phyloP scores from a whole-genome alignment of 2,329 filamentous ascomycete species.

The Clathrospora elynae region DNA sequence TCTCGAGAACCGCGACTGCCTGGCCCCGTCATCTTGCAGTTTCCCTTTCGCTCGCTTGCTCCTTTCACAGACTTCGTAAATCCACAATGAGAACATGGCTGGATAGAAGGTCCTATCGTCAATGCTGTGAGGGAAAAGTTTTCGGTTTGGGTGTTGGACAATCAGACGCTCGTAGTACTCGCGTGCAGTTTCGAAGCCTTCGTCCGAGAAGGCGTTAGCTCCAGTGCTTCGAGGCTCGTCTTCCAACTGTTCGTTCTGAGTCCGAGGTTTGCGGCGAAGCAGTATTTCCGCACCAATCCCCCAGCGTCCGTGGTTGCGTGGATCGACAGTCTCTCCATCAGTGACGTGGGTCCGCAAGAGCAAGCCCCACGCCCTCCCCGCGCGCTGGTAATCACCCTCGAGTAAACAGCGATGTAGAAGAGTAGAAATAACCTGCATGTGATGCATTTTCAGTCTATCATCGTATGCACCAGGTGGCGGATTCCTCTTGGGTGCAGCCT shows the following conservation, averaged over 20 bases:
- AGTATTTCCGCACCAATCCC: conserved; percentile 83
- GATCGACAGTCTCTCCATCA: conserved; percentile 64
- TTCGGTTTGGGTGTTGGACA: conserved; percentile 70
- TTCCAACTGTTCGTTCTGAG: not conserved
- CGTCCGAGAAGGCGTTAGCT: conserved; percentile 32
- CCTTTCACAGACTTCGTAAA: conserved; percentile 70
- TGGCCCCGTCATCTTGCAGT: conserved; percentile 5
- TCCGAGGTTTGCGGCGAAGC: conserved; percentile 58
- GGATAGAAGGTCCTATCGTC: conserved; percentile 80
- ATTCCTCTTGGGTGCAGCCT: conserved; percentile 19
- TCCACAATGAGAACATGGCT: conserved; percentile 78
- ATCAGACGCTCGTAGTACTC: conserved; percentile 80
- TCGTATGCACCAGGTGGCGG: conserved; percentile 19
- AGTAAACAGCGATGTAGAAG: conserved; percentile 75
- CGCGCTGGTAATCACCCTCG: conserved; percentile 71
- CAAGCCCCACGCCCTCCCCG: conserved; percentile 75
- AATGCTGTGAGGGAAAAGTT: conserved; percentile 63
- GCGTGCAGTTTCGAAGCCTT: conserved; percentile 63
- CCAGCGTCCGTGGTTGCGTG: conserved; percentile 75
- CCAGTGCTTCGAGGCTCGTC: conserved; percentile 4
- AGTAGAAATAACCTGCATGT: conserved; percentile 70
- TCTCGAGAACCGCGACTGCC: conserved; percentile 13
- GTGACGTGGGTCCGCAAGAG: conserved; percentile 67
- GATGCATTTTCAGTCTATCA: conserved; percentile 54
- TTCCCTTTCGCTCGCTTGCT: conserved; percentile 56